Conservation (phyloP, 805 yeast species). For the Starmera caribaea region DNA sequence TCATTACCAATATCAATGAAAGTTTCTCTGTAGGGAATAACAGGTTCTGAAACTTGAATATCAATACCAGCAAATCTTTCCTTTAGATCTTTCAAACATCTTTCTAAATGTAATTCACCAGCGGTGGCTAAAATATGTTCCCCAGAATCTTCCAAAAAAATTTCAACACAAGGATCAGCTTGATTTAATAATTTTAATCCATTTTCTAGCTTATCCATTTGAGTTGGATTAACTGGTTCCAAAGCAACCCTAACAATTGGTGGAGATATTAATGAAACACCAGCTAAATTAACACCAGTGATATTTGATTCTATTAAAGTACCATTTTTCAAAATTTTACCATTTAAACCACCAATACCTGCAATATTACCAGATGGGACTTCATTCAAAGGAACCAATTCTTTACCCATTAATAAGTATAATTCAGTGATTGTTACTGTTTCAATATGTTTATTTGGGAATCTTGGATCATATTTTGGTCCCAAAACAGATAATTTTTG, state of each 20-base stretch:
- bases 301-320: slow-evolving; percentile 55
- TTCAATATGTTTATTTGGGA: slow-evolving; percentile 44
- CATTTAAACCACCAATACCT: slow-evolving; percentile 87
- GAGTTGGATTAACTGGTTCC: slow-evolving; percentile 86
- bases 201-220: slow-evolving; percentile 61
- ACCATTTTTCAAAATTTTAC: slow-evolving; percentile 76
- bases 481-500: slow-evolving; percentile 69
- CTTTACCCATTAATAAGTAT: slow-evolving; percentile 87
- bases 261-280: slow-evolving; percentile 62
- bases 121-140: slow-evolving; percentile 92
- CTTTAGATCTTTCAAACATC: slow-evolving; percentile 83
- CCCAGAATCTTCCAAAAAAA: slow-evolving; percentile 79
- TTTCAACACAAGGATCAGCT: slow-evolving; percentile 93
- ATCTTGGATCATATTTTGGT: slow-evolving; percentile 74
- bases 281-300: slow-evolving; percentile 68
- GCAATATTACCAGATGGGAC: slow-evolving; percentile 95
- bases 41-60: slow-evolving; percentile 80
- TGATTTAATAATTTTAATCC: slow-evolving; percentile 74
- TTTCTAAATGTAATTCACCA: slow-evolving; percentile 91
- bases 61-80: slow-evolving; percentile 92
- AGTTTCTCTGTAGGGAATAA: slow-evolving; percentile 90
- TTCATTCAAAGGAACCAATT: slow-evolving; percentile 60
- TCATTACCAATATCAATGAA: slow-evolving; percentile 38
- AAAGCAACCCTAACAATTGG: slow-evolving; percentile 93
- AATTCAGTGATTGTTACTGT: slow-evolving; percentile 57